Evolutionary conservation across 257 asterid species (phyloP), one percentile per base, ranked within the genome.

Genomic region (Catharanthus roseus): DNA sequence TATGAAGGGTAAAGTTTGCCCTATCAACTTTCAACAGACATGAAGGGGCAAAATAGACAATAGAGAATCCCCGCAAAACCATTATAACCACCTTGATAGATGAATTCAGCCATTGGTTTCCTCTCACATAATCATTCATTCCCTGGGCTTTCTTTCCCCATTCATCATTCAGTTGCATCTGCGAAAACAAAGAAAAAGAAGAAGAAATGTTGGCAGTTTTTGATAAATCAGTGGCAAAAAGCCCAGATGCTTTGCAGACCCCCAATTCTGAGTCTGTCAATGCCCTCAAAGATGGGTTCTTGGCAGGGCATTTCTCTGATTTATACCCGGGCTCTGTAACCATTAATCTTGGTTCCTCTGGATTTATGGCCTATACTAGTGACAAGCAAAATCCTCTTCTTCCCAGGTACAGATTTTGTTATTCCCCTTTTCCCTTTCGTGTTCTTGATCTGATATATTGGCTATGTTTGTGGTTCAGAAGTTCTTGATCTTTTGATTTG

Each of bases 181-280:
- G 36, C 67, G 23, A 53, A 64, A 13, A 65, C 53, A 10, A 39
- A 1, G 12, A 9, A 15, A 12, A 36, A 62, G 24, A 58, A 23
- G 41, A 54, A 74, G 39, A 83, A 75, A 92, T 92, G 98, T 69
- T 91, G 82, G 97, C 97, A 21, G 93, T 89, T 66, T 84, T 91
- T 74, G 85, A 87, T 36, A 89, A 91, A 80, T 81, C 93, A 41
- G 93, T 88, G 68, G 96, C 97, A 1, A 92, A 92, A 72, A 77
- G 87, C 89, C 97, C 98, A 3, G 97, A 92, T 73, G 98, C 95
- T 23, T 58, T 90, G 69, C 97, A 92, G 70, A 78, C 89, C 1
- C 79, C 78, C 28, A 72, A 70, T 53, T 84, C 82, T 6, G 47
- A 71, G 69, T 68, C 92, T 0, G 80, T 83, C 42, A 78, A 50